A percentile compares a stretch with the other conserved stretches of the same genome.
Conservation (phyloP, 129 eudicot genomes). For the Deinandra increscens region DNA sequence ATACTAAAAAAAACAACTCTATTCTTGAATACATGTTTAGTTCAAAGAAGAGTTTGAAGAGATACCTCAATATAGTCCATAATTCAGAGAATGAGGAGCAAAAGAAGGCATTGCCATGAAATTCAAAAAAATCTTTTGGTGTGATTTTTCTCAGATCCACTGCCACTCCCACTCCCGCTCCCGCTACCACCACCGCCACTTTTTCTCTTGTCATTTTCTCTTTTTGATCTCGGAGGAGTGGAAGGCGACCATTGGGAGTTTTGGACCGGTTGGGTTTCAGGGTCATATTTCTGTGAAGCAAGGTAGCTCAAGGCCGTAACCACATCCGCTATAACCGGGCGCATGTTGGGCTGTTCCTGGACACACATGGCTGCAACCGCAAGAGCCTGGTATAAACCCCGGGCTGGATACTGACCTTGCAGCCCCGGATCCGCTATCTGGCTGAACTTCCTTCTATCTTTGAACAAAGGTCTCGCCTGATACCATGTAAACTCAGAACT, state of each 20-base stretch:
- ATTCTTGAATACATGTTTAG: background rate
- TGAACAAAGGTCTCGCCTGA: slow-evolving; percentile 70
- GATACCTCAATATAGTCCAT: slow-evolving; percentile 25
- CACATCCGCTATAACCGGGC: slow-evolving; percentile 68
- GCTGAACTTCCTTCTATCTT: slow-evolving; percentile 51
- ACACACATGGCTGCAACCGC: slow-evolving; percentile 82
- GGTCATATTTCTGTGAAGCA: slow-evolving; percentile 56
- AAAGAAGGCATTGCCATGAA: background rate
- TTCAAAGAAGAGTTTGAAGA: slow-evolving; percentile 11
- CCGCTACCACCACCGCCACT: slow-evolving; percentile 27
- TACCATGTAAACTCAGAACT: background rate
- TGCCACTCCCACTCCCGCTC: slow-evolving; percentile 35
- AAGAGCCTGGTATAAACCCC: slow-evolving; percentile 73
- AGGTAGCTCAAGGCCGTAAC: slow-evolving; percentile 71
- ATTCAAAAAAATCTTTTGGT: slow-evolving; percentile 27
- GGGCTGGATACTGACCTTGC: slow-evolving; percentile 60
- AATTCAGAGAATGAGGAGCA: slow-evolving; percentile 14
- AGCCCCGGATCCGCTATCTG: slow-evolving; percentile 69
- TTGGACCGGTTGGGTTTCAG: slow-evolving; percentile 43
- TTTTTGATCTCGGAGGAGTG: slow-evolving; percentile 61
- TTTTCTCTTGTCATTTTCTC: slow-evolving; percentile 38
- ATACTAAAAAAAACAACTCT: too few relatives aligned
- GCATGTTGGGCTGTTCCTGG: slow-evolving; percentile 70
- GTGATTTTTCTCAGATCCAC: slow-evolving; percentile 43
- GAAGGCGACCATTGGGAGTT: slow-evolving; percentile 42